Percentiles rank a stretch among this genome's conserved stretches.
These are phyloP conservation scores for Cotoneaster glaucophyllus DNA, from an alignment of 306 rosid species.

Conservation along the genomic window DNA sequence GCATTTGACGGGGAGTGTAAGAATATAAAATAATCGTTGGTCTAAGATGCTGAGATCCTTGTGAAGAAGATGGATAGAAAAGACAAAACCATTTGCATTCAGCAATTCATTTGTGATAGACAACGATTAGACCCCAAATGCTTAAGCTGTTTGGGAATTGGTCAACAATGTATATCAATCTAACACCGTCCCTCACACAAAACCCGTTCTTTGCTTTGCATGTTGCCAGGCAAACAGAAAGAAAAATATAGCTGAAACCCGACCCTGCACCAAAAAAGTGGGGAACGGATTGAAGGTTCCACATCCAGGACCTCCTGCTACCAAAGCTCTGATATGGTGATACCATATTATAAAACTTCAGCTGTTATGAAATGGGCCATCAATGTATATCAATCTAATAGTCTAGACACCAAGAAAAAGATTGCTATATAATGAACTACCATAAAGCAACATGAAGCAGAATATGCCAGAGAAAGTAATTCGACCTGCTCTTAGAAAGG, in stretches of 20 bases:
- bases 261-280: background rate
- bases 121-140: background rate
- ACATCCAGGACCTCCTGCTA: background rate
- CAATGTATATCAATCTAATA: background rate
- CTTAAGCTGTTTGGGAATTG: background rate
- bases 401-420: background rate
- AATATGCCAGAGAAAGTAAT: background rate
- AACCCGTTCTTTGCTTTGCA: background rate
- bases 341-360: background rate
- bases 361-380: background rate
- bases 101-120: too few relatives aligned
- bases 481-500: constrained; percentile 12
- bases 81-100: background rate
- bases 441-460: background rate
- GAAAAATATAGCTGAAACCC: background rate
- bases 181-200: background rate
- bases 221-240: background rate
- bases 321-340: background rate
- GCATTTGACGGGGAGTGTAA: background rate
- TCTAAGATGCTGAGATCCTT: background rate
- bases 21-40: background rate
- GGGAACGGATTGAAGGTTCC: background rate
- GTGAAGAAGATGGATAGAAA: background rate
- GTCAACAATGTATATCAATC: background rate
- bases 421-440: background rate